Evolutionary conservation across 2,329 filamentous ascomycete species (phyloP).

Genomic region (Nothophaeocryptopus gaeumannii): DNA sequence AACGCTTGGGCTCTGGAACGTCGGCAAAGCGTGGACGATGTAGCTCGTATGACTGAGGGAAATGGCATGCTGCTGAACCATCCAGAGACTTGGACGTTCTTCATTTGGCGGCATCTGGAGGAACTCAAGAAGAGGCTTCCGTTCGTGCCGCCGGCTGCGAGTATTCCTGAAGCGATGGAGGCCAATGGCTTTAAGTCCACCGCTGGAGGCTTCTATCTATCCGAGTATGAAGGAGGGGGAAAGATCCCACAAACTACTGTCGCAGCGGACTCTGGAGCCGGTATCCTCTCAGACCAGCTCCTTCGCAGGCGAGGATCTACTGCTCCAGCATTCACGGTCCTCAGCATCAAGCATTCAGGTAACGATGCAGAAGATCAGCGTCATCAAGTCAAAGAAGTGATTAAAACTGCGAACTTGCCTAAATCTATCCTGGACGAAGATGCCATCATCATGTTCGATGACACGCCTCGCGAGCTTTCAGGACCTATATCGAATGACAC

Average conservation of each 20-base stretch:
- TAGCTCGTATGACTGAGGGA: conserved; percentile 1
- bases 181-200: neutral
- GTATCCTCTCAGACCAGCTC: neutral
- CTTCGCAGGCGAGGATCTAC: neutral
- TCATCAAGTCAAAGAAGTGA: neutral
- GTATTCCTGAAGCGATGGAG: neutral
- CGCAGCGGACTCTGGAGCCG: neutral
- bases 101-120: neutral
- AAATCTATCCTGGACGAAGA: neutral
- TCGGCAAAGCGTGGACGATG: conserved; percentile 4
- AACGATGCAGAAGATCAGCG: neutral
- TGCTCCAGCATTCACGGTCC: neutral
- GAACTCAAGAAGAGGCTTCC: no score
- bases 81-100: neutral
- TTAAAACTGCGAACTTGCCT: neutral
- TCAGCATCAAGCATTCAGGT: neutral
- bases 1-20: conserved; percentile 7
- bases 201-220: conserved; percentile 1
- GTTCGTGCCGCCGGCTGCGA: neutral
- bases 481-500: neutral
- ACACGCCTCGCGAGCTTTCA: neutral
- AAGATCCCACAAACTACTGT: conserved; percentile 5
- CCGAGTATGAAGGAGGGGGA: neutral
- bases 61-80: conserved; percentile 3
- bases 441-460: neutral